phyloP scores from a whole-genome alignment of 2,329 filamentous ascomycete genomes.

The Alternaria viburni region DNA sequence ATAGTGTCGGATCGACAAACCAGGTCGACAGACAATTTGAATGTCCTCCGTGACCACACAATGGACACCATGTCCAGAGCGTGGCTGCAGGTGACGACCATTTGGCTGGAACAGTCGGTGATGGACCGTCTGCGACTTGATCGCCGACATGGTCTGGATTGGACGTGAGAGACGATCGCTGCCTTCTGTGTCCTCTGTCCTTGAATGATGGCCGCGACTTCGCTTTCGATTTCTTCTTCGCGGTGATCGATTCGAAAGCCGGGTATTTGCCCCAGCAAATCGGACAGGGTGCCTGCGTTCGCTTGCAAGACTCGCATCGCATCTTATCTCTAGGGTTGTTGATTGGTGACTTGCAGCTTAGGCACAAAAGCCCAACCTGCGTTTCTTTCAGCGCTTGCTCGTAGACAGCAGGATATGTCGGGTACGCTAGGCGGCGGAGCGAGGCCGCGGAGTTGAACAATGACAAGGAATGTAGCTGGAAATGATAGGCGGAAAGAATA shows the following conservation, averaged over 20 bases:
- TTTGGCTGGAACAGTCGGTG: conserved; percentile 29
- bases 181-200: conserved; percentile 32
- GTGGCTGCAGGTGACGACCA: conserved; percentile 35
- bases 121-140: conserved; percentile 24
- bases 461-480: conserved; percentile 56
- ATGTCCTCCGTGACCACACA: conserved; percentile 68
- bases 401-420: conserved; percentile 62
- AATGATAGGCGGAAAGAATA: conserved; percentile 64
- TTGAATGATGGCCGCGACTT: conserved; percentile 27
- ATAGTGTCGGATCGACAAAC: conserved; percentile 55
- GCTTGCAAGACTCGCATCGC: conserved; percentile 59
- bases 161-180: conserved; percentile 34
- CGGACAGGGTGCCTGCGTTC: conserved; percentile 51
- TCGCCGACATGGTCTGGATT: conserved; percentile 8
- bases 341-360: conserved; percentile 63
- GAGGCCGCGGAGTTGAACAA: conserved; percentile 61
- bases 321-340: conserved; percentile 59
- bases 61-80: conserved; percentile 64
- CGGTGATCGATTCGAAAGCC: conserved; percentile 45
- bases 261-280: conserved; percentile 54
- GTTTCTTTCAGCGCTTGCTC: conserved; percentile 63
- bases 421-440: conserved; percentile 62
- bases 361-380: conserved; percentile 61
- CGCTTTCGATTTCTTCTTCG: conserved; percentile 39
- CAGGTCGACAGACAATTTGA: conserved; percentile 63